Evolutionary conservation across 75 land plant genomes (phyloP).

Genomic region (Chamaecyparis obtusa): DNA sequence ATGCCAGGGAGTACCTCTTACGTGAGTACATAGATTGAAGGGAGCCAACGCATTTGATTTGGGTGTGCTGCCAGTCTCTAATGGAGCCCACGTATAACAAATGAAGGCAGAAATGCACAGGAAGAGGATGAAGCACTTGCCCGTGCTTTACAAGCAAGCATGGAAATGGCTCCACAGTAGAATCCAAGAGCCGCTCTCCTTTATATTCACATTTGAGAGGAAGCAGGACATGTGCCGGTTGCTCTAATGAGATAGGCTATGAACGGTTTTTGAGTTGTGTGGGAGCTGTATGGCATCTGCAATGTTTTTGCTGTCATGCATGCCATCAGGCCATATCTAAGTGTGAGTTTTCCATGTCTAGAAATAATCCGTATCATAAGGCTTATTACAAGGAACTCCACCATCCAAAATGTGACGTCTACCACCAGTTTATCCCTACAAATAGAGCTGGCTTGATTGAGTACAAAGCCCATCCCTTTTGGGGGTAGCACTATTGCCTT

Average conservation of each 20-base stretch:
- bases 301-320: slow-evolving; percentile 69
- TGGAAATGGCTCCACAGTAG: slow-evolving; percentile 36
- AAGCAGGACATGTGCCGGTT: slow-evolving; percentile 70
- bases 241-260: slow-evolving; percentile 65
- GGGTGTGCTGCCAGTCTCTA: too few species aligned
- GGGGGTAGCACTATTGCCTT: slow-evolving; percentile 95
- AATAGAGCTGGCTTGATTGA: slow-evolving; percentile 89
- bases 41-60: too few species aligned
- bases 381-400: slow-evolving; percentile 83
- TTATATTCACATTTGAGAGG: slow-evolving; percentile 25
- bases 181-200: slow-evolving; percentile 16
- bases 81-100: too few species aligned
- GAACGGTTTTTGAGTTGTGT: slow-evolving; percentile 90
- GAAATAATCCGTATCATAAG: slow-evolving; percentile 74
- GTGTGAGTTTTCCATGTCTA: slow-evolving; percentile 89
- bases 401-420: slow-evolving; percentile 97
- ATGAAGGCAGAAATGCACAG: slow-evolving; percentile 29
- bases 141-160: slow-evolving; percentile 55
- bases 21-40: too few species aligned
- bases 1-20: too few species aligned
- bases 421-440: slow-evolving; percentile 89
- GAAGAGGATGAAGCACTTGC: slow-evolving; percentile 69
- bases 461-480: slow-evolving; percentile 97
- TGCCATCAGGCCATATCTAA: slow-evolving; percentile 77
- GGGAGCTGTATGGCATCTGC: slow-evolving; percentile 88